Evolutionary conservation across 2,329 filamentous ascomycete genomes (phyloP).

Genomic region (Verticillium dahliae): DNA sequence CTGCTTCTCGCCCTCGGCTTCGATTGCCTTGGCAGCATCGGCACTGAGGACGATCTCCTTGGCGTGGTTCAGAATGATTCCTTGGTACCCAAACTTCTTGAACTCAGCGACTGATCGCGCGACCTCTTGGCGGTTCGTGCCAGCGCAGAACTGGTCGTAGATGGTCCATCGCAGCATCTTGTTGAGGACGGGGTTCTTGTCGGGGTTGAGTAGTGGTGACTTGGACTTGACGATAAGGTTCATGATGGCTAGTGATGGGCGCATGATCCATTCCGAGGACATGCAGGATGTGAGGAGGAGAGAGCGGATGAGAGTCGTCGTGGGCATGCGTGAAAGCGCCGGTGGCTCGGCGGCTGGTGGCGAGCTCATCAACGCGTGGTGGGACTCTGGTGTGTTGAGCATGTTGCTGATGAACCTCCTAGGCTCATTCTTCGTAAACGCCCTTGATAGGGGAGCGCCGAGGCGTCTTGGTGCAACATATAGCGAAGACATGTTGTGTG

Average conservation of each 20-base stretch:
- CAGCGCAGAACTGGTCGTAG: constrained; percentile 50
- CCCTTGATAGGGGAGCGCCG: not conserved
- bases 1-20: not conserved
- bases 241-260: constrained; percentile 17
- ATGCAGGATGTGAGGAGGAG: constrained; percentile 19
- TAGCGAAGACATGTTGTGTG: not conserved
- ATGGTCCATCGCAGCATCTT: constrained; percentile 43
- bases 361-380: not conserved
- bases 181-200: constrained; percentile 41
- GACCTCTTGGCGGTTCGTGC: constrained; percentile 40
- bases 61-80: constrained; percentile 52
- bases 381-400: not conserved
- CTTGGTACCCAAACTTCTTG: constrained; percentile 42
- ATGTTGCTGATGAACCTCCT: not conserved
- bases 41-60: constrained; percentile 33
- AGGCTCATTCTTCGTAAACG: not conserved
- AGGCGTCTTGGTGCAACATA: not conserved
- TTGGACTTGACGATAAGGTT: constrained; percentile 14
- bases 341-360: not conserved
- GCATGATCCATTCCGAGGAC: constrained; percentile 15
- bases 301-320: constrained; percentile 16
- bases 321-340: constrained; percentile 13
- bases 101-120: constrained; percentile 33
- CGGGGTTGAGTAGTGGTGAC: constrained; percentile 29
- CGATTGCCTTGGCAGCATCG: constrained; percentile 14